A percentile compares a stretch with the other conserved stretches of the same genome.
Conservation (phyloP, 192 early-diverging fungal genomes). For the Martensiomyces pterosporus region DNA sequence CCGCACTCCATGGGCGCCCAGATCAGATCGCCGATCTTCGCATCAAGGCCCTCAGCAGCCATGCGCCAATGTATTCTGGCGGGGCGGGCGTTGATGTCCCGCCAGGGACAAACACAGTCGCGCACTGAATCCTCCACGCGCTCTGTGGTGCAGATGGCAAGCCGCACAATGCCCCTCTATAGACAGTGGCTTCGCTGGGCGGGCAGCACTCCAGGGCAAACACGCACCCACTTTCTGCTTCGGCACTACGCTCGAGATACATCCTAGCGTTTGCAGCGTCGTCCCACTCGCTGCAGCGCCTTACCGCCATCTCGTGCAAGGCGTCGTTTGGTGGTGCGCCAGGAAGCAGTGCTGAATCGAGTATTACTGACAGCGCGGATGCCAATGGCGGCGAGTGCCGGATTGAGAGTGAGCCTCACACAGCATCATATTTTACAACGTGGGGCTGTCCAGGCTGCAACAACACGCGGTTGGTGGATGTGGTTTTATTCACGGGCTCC, state of each 20-base stretch:
- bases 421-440: no score
- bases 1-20: no score
- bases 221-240: background rate
- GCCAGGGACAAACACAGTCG: slow-evolving; percentile 30
- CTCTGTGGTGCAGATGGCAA: slow-evolving; percentile 11
- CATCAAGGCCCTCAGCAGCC: no score
- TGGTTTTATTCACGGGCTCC: no score
- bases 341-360: slow-evolving; percentile 22
- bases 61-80: slow-evolving; percentile 10
- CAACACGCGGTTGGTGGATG: no score
- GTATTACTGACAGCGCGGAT: no score
- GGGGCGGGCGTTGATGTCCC: slow-evolving; percentile 17
- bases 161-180: slow-evolving; percentile 8
- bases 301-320: slow-evolving; percentile 9
- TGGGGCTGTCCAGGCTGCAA: no score
- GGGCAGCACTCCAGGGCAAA: slow-evolving; percentile 38
- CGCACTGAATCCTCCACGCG: slow-evolving; percentile 20
- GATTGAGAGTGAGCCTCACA: no score
- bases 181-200: slow-evolving; percentile 23
- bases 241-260: slow-evolving; percentile 24
- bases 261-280: slow-evolving; percentile 1
- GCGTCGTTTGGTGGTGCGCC: background rate
- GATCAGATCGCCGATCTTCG: no score
- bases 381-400: no score
- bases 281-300: slow-evolving; percentile 21